A percentile compares a stretch with the other conserved stretches of the same genome.
These are phyloP conservation scores for Globisporangium radiosum DNA, from an alignment of 352 stramenopile genomes.

Conservation along the genomic window DNA sequence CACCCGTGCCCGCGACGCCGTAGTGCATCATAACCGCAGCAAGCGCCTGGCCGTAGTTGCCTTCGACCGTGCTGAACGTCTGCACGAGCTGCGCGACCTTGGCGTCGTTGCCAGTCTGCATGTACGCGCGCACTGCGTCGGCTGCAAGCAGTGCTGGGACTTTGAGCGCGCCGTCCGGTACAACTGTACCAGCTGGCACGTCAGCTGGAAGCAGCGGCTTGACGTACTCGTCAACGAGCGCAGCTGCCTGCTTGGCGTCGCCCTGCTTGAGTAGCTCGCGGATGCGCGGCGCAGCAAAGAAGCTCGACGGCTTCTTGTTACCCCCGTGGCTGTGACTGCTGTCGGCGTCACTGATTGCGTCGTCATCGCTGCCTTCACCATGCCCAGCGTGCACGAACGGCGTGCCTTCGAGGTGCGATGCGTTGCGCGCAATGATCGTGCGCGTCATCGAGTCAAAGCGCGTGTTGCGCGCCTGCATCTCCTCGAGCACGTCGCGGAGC, in stretches of 20 bases:
- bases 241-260: slow-evolving; percentile 24
- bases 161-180: slow-evolving; percentile 20
- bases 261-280: slow-evolving; percentile 37
- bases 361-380: slow-evolving; percentile 18
- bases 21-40: slow-evolving; percentile 44
- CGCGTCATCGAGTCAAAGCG: slow-evolving; percentile 53
- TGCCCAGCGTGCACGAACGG: slow-evolving; percentile 20
- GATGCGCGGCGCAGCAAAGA: slow-evolving; percentile 31
- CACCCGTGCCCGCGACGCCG: slow-evolving; percentile 22
- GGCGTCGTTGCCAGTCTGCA: slow-evolving; percentile 35
- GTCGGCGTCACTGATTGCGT: slow-evolving; percentile 1
- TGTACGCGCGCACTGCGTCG: slow-evolving; percentile 41
- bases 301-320: slow-evolving; percentile 15
- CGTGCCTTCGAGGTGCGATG: slow-evolving; percentile 30
- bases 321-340: neutral
- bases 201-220: slow-evolving; percentile 31
- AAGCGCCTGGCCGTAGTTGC: slow-evolving; percentile 40
- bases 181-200: slow-evolving; percentile 25
- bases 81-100: slow-evolving; percentile 53
- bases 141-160: slow-evolving; percentile 32
- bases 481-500: slow-evolving; percentile 45
- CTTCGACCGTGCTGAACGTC: slow-evolving; percentile 33
- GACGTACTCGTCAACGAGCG: slow-evolving; percentile 32
- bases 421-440: slow-evolving; percentile 51
- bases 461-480: slow-evolving; percentile 55